Conservation (phyloP, 2,329 filamentous ascomycete genomes). For the Diatrype stigma region DNA sequence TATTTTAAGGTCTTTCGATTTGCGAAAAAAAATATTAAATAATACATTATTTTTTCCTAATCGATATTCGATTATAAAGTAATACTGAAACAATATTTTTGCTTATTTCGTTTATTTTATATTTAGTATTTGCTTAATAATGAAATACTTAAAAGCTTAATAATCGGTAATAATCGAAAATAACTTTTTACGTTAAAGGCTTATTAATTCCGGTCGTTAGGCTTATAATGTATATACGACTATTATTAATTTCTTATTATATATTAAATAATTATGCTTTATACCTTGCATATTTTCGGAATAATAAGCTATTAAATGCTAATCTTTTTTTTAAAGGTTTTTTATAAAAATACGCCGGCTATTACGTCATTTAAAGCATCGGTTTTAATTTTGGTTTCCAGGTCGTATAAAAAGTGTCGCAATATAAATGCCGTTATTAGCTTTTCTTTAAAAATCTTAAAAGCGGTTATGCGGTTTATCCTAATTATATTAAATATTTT, state of each 20-base stretch:
- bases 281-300: background rate
- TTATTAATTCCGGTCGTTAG: background rate
- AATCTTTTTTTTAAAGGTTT: background rate
- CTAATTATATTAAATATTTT: background rate
- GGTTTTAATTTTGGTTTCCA: background rate
- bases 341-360: background rate
- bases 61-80: background rate
- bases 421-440: background rate
- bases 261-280: background rate
- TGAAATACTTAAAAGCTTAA: background rate
- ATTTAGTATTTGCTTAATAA: background rate
- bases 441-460: background rate
- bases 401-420: background rate
- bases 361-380: background rate
- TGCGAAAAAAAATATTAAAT: background rate
- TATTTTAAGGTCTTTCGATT: background rate
- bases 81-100: background rate
- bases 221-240: background rate
- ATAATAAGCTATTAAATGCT: background rate
- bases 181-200: background rate
- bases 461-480: background rate
- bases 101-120: background rate
- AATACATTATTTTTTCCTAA: background rate
- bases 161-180: background rate
- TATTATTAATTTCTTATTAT: slow-evolving; percentile 1